These are phyloP conservation scores for Herpetospermum pedunculosum DNA, from an alignment of 306 rosid species.

Conservation along the genomic window DNA sequence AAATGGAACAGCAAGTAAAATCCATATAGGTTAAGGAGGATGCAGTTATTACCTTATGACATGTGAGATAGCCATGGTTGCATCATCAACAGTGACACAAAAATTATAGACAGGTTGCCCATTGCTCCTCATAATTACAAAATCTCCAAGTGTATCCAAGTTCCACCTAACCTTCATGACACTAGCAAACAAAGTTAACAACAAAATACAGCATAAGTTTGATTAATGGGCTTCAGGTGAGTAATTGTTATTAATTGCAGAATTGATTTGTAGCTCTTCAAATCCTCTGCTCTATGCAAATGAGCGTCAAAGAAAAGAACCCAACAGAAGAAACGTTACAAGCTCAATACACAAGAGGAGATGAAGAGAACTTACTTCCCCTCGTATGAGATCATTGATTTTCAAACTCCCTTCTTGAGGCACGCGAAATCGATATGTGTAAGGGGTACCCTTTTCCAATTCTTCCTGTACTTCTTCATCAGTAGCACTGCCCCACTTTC, in stretches of 20 bases:
- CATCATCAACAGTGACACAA: conserved; percentile 97
- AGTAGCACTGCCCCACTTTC: conserved; percentile 55
- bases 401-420: conserved; percentile 16
- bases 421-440: conserved; percentile 5
- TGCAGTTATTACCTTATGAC: conserved; percentile 57
- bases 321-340: not conserved
- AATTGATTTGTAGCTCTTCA: not conserved
- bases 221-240: not conserved
- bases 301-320: not conserved
- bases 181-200: conserved; percentile 47
- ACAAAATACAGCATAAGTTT: not conserved
- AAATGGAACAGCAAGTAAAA: not conserved
- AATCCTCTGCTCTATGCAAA: not conserved
- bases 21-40: not conserved
- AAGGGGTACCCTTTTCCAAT: conserved; percentile 6
- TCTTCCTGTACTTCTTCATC: conserved; percentile 1
- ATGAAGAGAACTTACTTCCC: conserved; percentile 46
- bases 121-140: conserved; percentile 93
- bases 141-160: conserved; percentile 60
- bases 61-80: conserved; percentile 97
- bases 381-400: conserved; percentile 78
- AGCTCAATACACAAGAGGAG: not conserved
- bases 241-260: not conserved
- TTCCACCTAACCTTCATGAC: conserved; percentile 98
- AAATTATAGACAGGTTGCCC: conserved; percentile 97